These are phyloP conservation scores for Cyphellophora attinorum DNA, from an alignment of 2,329 filamentous ascomycete genomes.

Conservation along the genomic window DNA sequence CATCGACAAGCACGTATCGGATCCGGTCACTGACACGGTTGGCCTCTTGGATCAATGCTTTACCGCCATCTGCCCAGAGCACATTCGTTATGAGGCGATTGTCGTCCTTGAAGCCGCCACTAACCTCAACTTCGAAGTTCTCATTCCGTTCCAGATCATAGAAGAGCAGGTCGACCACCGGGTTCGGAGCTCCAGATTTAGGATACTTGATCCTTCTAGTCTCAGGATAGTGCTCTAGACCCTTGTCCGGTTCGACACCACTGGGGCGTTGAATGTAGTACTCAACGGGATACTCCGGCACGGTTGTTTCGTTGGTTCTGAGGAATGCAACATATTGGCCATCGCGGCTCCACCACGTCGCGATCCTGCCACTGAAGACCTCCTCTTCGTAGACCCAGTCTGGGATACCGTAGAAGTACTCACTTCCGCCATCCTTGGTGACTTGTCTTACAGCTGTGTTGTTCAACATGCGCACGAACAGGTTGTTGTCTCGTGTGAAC, in stretches of 20 bases:
- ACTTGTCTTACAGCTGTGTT: conserved; percentile 58
- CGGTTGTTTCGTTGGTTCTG: conserved; percentile 83
- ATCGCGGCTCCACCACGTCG: conserved; percentile 91
- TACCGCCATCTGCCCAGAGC: conserved; percentile 71
- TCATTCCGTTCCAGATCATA: conserved; percentile 73
- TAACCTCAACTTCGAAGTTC: conserved; percentile 68
- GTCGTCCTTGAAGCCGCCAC: conserved; percentile 67
- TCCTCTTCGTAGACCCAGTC: conserved; percentile 96
- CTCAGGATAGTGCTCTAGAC: conserved; percentile 84
- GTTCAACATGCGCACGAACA: conserved; percentile 65
- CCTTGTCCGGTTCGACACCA: conserved; percentile 55
- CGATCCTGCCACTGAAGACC: conserved; percentile 68
- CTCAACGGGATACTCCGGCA: conserved; percentile 85
- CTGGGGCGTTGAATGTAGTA: conserved; percentile 87
- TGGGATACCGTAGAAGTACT: conserved; percentile 90
- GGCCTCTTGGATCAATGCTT: conserved; percentile 80
- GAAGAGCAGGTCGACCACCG: conserved; percentile 76
- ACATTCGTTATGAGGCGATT: conserved; percentile 89
- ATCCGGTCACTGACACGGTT: conserved; percentile 91
- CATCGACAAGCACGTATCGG: conserved; percentile 78
- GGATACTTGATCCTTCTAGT: conserved; percentile 92
- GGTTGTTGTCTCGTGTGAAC: conserved; percentile 85
- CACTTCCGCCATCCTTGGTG: conserved; percentile 74
- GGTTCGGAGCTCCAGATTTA: conserved; percentile 89
- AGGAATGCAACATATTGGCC: conserved; percentile 86